phyloP scores from a whole-genome alignment of 306 rosid genomes.

The Alnus glutinosa region DNA sequence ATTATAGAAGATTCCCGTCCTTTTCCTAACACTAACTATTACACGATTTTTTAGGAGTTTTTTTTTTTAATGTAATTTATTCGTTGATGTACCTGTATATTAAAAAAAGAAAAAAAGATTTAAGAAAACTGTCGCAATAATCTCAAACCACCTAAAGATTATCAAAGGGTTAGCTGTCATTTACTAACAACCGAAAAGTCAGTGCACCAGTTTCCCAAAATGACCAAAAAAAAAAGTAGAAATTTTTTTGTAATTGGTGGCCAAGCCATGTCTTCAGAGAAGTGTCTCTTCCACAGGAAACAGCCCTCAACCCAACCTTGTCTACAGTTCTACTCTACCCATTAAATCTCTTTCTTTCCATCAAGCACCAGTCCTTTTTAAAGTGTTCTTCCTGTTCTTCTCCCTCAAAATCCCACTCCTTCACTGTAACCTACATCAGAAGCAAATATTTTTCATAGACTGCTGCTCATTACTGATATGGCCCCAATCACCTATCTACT shows the following conservation, averaged over 20 bases:
- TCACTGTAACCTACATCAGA: conserved; percentile 50
- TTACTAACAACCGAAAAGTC: conserved; percentile 35
- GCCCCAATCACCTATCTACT: conserved; percentile 45
- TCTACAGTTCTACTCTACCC: conserved; percentile 10
- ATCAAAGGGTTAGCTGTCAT: conserved; percentile 29
- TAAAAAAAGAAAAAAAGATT: no score
- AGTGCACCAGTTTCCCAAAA: conserved; percentile 54
- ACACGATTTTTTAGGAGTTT: no score
- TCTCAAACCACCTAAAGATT: conserved; percentile 19
- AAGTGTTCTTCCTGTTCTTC: conserved; percentile 22
- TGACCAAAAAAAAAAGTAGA: conserved; percentile 4
- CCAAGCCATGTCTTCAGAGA: conserved; percentile 46
- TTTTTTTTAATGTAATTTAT: no score
- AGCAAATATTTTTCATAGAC: neutral
- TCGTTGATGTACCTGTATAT: no score
- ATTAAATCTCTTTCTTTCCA: conserved; percentile 7
- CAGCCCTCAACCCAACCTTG: conserved; percentile 46
- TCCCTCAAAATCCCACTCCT: conserved; percentile 31
- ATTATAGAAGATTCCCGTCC: no score
- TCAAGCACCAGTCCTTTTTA: conserved; percentile 27
- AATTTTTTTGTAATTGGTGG: conserved; percentile 40
- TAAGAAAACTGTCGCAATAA: no score
- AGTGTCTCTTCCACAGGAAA: conserved; percentile 56
- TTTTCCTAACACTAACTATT: no score
- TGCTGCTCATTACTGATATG: conserved; percentile 30